Base-by-base conservation (phyloP, 1,139 yeast species). In the Blastobotrys malaysiensis region DNA sequence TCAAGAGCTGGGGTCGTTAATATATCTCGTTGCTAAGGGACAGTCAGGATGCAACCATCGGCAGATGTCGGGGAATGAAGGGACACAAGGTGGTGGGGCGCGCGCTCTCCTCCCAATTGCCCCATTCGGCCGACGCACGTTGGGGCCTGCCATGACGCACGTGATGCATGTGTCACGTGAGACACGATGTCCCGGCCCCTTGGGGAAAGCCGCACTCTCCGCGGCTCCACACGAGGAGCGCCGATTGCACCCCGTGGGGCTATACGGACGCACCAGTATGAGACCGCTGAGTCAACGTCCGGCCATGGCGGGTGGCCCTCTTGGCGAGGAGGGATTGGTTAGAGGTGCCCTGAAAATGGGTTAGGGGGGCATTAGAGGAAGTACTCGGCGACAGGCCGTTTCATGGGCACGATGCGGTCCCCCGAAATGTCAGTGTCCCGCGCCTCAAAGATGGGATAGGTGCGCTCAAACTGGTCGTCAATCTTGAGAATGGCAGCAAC, bases 401-500 rank as follows among this genome's bases (percentile, higher is more conserved):
- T 86, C 73, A 75, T 81, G 58, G 79, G 95, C 73, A 79, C 82
- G 71, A 75, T 81, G 69, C 70, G 78, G 19, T 63, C 61, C 7
- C 63, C 65, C 74, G 75, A 79, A 64, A 77, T 70, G 66, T 84
- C 88, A 58, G 82, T 85, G 26, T 79, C 74, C 19, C 86, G 85
- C 0, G 97, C 96, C 63, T 89, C 96, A 69, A 91, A 93, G 13
- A 89, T 88, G 55, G 86, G 84, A 70, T 90, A 93, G 27, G 82
- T 82, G 51, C 97, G 76, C 31, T 78, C 75, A 60, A 88, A 73
- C 53, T 80, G 70, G 64, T 88, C 96, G 60, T 86, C 93, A 54
- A 91, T 79, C 57, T 82, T 78, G 74, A 91, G 78, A 14, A 90
- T 91, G 57, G 96, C 93, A 9, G 97, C 97, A 19, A 89, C 95